Evolutionary conservation across 2,329 filamentous ascomycete species (phyloP).

Genomic region (Pestalotiopsis sp.): DNA sequence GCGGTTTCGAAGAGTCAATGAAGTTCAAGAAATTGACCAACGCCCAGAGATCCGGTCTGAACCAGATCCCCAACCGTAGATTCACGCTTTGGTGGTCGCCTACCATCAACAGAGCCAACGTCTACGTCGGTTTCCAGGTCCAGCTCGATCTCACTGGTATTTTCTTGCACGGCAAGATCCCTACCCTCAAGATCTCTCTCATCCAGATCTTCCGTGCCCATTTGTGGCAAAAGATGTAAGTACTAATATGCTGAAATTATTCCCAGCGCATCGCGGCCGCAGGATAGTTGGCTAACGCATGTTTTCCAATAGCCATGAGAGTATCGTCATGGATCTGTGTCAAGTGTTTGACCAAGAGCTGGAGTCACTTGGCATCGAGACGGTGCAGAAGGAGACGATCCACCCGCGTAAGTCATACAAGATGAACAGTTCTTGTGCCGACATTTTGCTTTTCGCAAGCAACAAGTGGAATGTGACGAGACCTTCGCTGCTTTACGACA

Average conservation of each 20-base stretch:
- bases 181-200: slow-evolving; percentile 93
- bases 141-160: slow-evolving; percentile 97
- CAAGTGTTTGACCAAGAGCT: slow-evolving; percentile 98
- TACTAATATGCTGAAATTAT: neutral
- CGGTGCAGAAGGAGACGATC: slow-evolving; percentile 98
- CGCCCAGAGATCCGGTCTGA: slow-evolving; percentile 92
- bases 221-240: slow-evolving; percentile 99
- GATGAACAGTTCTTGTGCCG: slow-evolving; percentile 99
- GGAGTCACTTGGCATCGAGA: slow-evolving; percentile 93
- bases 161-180: slow-evolving; percentile 98
- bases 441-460: slow-evolving; percentile 93
- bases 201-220: slow-evolving; percentile 99
- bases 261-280: neutral
- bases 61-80: slow-evolving; percentile 97
- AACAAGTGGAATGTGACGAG: slow-evolving; percentile 99
- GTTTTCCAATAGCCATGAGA: neutral
- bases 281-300: neutral
- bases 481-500: slow-evolving; percentile 92
- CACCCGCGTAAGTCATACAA: slow-evolving; percentile 99
- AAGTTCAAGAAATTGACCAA: slow-evolving; percentile 99
- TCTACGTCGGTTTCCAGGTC: slow-evolving; percentile 99
- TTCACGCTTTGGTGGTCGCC: slow-evolving; percentile 98
- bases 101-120: slow-evolving; percentile 92
- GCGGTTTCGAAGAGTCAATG: slow-evolving; percentile 69
- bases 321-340: slow-evolving; percentile 88